phyloP scores from a whole-genome alignment of 2,329 filamentous ascomycete species.

The Trichoderma sp. region DNA sequence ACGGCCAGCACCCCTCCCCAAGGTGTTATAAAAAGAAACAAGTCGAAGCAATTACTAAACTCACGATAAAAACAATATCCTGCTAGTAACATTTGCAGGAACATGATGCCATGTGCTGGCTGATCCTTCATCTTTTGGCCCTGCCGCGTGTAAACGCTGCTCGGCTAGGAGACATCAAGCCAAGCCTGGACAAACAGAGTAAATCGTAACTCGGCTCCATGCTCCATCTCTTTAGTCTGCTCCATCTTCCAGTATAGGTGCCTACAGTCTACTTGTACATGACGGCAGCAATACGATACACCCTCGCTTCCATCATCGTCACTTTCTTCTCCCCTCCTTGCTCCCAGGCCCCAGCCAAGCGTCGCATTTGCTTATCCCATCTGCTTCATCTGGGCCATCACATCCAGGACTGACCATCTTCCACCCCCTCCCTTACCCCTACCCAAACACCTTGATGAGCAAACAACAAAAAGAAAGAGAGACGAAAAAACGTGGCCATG shows the following conservation, averaged over 20 bases:
- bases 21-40: background rate
- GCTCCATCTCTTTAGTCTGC: background rate
- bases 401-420: background rate
- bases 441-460: background rate
- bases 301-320: background rate
- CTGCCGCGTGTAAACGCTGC: background rate
- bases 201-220: background rate
- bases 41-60: background rate
- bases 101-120: background rate
- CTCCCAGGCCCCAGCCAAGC: background rate
- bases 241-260: background rate
- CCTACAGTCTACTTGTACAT: too few species aligned
- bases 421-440: background rate
- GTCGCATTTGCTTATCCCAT: background rate
- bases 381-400: background rate
- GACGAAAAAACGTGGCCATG: slow-evolving; percentile 14
- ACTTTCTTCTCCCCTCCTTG: background rate
- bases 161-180: background rate
- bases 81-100: background rate
- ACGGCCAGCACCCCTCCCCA: background rate
- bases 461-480: background rate
- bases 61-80: background rate
- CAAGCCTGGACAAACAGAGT: background rate
- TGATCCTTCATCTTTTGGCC: background rate
- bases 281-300: background rate